Base-by-base conservation (phyloP, 177 flowering plant genomes). In the Telopea speciosissima region DNA sequence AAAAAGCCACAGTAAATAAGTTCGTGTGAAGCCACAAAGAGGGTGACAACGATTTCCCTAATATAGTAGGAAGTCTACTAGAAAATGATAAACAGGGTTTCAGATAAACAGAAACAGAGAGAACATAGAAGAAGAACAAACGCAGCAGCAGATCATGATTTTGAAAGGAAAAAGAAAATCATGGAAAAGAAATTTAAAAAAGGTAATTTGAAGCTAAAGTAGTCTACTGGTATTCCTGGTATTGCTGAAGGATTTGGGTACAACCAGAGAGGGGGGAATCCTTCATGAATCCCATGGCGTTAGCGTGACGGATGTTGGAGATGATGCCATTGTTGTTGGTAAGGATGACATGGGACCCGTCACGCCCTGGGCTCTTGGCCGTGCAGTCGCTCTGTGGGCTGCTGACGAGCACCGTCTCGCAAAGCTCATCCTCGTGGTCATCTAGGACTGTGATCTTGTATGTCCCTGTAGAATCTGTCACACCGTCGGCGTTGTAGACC, bases 261-360 rank as follows among this genome's bases (percentile, higher is more conserved):
- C 93, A 90, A 0, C 72, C 83, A 33, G 83, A 3, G 33, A 75
- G 21, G 22, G 87, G 40, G 24, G 72, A 58, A 8, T 76, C 75
- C 71, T 56, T 81, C 74, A 70, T 23, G 80, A 88, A 89, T 12
- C 86, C 89, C 80, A 90, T 62, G 22, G 82, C 62, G 68, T 87
- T 90, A 62, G 86, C 91, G 56, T 65, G 76, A 2, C 90, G 87
- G 17, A n/a, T n/a, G 54, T 70, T 17, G 0, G 90, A 81, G 1
- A 71, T 64, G 19, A 89, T 81, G 24, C 96, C 96, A 65, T 87
- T 87, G 86, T 73, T 45, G 45, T 72, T 17, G 63, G 88, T 84
- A 71, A 90, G 76, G 60, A 81, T 72, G 24, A 87, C 82, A 17
- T 86, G 85, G 16, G 90, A 81, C 10, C 81, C 78, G 14, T 83